A percentile compares a stretch with the other conserved stretches of the same genome.
Evolutionary conservation across 2,329 filamentous ascomycete genomes (phyloP).

Genomic region (Tympanopsis confertula): DNA sequence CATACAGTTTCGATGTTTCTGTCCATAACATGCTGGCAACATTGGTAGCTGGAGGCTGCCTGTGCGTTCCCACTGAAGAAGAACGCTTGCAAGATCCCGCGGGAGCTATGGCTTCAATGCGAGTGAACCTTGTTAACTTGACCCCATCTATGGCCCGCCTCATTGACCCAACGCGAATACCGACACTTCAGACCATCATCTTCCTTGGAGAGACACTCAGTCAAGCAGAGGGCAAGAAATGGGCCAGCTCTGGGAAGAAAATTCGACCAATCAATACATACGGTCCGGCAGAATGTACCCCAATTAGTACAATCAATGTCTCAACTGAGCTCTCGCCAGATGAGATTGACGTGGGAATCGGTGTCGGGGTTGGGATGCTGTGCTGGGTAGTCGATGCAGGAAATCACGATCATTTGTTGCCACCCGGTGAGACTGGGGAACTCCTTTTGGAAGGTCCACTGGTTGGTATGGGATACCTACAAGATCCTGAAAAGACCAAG

Average conservation of each 20-base stretch:
- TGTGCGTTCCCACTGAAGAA: conserved; percentile 23
- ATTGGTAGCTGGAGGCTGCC: conserved; percentile 19
- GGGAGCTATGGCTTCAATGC: conserved; percentile 4
- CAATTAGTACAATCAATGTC: background rate
- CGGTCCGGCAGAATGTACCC: background rate
- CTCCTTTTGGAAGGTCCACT: conserved; percentile 12
- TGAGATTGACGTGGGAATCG: too few species aligned
- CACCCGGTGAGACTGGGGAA: conserved; percentile 8
- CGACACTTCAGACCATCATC: background rate
- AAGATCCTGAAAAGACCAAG: conserved; percentile 23
- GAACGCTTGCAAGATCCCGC: conserved; percentile 18
- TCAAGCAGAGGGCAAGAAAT: background rate
- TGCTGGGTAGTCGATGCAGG: conserved; percentile 6
- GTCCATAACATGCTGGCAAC: conserved; percentile 22
- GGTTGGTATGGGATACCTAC: conserved; percentile 25
- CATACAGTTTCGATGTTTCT: conserved; percentile 24
- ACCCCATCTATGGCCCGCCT: conserved; percentile 2
- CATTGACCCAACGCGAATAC: background rate
- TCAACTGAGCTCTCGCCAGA: too few species aligned
- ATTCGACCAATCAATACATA: background rate
- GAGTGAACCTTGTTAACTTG: conserved; percentile 2
- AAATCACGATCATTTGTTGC: conserved; percentile 6
- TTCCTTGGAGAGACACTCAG: background rate
- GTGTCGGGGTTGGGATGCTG: too few species aligned
- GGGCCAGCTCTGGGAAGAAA: too few species aligned